Evolutionary conservation across 345 rosid species (phyloP), one percentile per base, ranked within the genome.

Genomic region (Psidium friedrichsthalianum): DNA sequence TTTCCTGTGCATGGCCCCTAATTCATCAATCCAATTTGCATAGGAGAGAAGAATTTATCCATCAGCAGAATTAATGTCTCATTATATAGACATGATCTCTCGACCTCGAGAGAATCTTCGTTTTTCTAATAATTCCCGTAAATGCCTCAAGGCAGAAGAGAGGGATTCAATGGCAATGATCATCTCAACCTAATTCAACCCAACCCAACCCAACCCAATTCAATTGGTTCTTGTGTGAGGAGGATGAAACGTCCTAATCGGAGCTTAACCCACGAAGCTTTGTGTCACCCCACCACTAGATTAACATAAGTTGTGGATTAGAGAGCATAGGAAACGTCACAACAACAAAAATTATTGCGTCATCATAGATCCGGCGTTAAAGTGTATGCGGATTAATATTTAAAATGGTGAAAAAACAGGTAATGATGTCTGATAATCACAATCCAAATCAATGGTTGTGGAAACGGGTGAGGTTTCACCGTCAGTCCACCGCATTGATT

Each of bases 1-100:
- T 16, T 18, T 18, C 21, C 2, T 0, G 0, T 32, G 24, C 12
- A 32, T 0, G 4, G 2, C 74, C 15, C 5, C 2, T 9, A 15
- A 61, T 61, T 2, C 1, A 0, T 15, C 40, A 2, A 64, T 18
- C 9, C 1, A 3, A 32, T 12, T 16, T 16, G 44, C 12, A 8
- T 5, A 0, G 44, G 0, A 54, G 8, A 6, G 1, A 21, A 3
- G 8, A 18, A 6, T 20, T 2, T 2, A 16, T 3, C 24, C 24
- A 54, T 20, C 3, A 2, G 8, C 24, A 1, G 20, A 54, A 7
- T 54, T 18, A 6, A 54, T 54, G 2, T 6, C 1, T 53, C 6
- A 3, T 53, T 6, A 18, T 6, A 16, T 54, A 54, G 8, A 20
- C 6, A 1, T 55, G 24, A 20, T 55, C 56, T 16, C 21, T 54